phyloP scores from a whole-genome alignment of 148 eudicot genomes.

The Hydrangea macrophylla region DNA sequence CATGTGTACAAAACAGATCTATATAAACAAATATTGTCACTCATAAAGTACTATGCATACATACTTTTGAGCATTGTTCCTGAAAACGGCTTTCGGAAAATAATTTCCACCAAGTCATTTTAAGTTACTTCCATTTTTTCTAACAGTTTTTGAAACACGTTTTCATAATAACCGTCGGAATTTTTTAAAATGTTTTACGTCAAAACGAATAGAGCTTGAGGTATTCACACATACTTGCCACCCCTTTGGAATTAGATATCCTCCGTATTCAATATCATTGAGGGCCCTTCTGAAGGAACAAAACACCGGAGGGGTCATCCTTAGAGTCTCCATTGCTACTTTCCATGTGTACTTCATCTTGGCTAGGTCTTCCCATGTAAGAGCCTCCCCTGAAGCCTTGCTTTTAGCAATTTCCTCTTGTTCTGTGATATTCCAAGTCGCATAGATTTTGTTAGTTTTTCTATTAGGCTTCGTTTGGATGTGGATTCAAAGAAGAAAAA shows the following conservation, averaged over 20 bases:
- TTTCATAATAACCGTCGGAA: too few species aligned
- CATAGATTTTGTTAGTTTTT: not conserved
- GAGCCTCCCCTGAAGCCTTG: conserved; percentile 11
- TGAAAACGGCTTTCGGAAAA: too few species aligned
- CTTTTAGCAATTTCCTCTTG: conserved; percentile 21
- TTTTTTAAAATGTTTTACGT: too few species aligned
- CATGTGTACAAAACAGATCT: too few species aligned
- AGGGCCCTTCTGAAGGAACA: conserved; percentile 1
- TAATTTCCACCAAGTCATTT: too few species aligned
- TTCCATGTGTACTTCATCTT: conserved; percentile 29
- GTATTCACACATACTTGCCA: conserved; percentile 16
- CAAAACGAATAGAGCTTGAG: too few species aligned
- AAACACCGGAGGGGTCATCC: conserved; percentile 18
- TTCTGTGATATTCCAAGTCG: conserved; percentile 10
- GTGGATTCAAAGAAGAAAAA: not conserved
- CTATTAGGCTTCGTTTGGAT: not conserved
- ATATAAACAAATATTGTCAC: too few species aligned
- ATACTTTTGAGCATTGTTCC: too few species aligned
- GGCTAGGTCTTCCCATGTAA: conserved; percentile 20
- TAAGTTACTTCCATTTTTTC: too few species aligned
- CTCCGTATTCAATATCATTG: conserved; percentile 21
- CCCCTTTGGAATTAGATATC: conserved; percentile 23
- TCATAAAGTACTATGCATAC: too few species aligned
- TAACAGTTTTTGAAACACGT: too few species aligned
- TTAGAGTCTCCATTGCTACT: conserved; percentile 20